These are phyloP conservation scores for Xylaria intraflava DNA, from an alignment of 495 filamentous ascomycete species.

Conservation along the genomic window DNA sequence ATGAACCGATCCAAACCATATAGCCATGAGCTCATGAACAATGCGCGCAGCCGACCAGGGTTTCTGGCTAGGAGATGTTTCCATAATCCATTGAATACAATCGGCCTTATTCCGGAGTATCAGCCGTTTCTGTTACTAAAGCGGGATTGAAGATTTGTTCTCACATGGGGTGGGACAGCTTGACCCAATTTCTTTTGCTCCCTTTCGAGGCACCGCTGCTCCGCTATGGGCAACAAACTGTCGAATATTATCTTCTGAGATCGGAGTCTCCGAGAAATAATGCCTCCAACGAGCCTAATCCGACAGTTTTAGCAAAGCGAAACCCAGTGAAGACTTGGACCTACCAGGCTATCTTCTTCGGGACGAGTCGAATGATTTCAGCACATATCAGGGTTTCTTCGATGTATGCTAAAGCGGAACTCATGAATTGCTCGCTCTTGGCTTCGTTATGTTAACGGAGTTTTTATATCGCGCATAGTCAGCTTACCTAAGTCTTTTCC, in stretches of 20 bases:
- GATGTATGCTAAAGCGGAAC: constrained; percentile 12
- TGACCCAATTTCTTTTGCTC: not conserved
- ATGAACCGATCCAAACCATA: constrained; percentile 7
- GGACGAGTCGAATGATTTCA: constrained; percentile 15
- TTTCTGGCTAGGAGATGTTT: not conserved
- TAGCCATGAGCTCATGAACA: constrained; percentile 3
- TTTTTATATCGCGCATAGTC: not conserved
- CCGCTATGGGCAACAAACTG: not conserved
- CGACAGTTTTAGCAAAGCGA: not conserved
- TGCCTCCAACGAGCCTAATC: not conserved
- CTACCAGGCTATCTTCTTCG: constrained; percentile 3
- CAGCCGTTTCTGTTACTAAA: not conserved
- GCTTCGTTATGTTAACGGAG: not conserved
- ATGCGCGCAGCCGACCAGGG: constrained; percentile 1
- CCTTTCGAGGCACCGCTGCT: not conserved
- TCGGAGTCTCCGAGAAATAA: not conserved
- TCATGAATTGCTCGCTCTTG: constrained; percentile 14
- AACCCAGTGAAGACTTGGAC: not conserved
- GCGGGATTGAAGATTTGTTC: not conserved
- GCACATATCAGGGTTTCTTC: constrained; percentile 14
- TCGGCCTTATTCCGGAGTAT: constrained; percentile 10
- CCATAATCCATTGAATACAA: constrained; percentile 35
- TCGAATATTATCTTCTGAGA: not conserved
- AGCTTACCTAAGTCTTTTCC: constrained; percentile 12
- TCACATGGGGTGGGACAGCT: constrained; percentile 11